phyloP scores from a whole-genome alignment of 2,329 filamentous ascomycete genomes.

The Ceratocystis huliohia region DNA sequence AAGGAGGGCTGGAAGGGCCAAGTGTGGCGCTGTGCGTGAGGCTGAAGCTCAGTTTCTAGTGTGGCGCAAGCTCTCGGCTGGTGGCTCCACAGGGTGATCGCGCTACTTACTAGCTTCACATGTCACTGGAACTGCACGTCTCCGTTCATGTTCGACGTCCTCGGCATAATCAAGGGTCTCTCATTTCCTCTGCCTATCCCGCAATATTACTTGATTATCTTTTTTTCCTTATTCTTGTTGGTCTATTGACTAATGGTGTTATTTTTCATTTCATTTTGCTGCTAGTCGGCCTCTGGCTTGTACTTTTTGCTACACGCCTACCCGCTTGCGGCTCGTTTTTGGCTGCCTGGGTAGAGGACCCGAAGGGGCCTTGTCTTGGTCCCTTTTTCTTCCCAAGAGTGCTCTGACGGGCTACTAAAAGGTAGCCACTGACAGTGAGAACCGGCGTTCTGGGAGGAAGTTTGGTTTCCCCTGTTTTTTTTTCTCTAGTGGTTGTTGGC shows the following conservation, averaged over 20 bases:
- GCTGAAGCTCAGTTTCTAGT: not conserved
- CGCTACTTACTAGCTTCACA: too few relatives aligned
- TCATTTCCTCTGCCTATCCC: too few relatives aligned
- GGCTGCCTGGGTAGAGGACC: not conserved
- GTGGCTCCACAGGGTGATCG: too few relatives aligned
- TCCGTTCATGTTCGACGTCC: too few relatives aligned
- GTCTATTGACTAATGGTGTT: not conserved
- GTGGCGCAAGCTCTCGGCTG: not conserved
- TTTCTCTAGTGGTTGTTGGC: not conserved
- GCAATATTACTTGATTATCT: too few relatives aligned
- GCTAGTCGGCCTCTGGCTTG: not conserved
- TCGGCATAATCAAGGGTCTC: too few relatives aligned
- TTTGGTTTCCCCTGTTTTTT: not conserved
- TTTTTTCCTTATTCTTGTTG: too few relatives aligned
- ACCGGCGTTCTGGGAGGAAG: not conserved
- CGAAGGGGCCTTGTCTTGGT: too few relatives aligned
- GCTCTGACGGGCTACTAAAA: not conserved
- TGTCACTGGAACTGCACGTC: too few relatives aligned
- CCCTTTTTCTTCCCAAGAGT: not conserved
- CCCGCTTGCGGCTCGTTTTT: not conserved
- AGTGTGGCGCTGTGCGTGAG: not conserved
- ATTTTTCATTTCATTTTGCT: not conserved
- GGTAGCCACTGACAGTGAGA: not conserved
- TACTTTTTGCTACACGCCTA: not conserved
- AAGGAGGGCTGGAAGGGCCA: not conserved